These are phyloP conservation scores for Setaria italica DNA, from an alignment of 202 grass and related monocot species.

Conservation along the genomic window DNA sequence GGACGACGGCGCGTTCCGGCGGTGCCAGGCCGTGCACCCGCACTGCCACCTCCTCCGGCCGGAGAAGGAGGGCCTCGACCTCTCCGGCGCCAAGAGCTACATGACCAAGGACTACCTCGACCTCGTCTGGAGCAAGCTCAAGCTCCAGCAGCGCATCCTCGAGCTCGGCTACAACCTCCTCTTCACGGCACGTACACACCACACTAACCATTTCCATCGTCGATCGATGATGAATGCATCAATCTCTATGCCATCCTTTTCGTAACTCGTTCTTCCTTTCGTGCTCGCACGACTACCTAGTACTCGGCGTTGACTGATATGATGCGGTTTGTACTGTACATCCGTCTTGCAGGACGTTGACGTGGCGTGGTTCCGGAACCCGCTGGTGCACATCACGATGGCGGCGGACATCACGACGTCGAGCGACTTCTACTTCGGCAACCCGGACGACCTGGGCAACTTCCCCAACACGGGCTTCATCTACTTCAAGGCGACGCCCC, in stretches of 20 bases:
- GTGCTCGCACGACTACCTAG: neutral
- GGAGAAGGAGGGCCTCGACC: conserved; percentile 57
- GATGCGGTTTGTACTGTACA: too few species aligned
- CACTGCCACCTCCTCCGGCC: conserved; percentile 76
- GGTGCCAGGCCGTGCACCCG: conserved; percentile 72
- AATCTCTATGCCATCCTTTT: too few species aligned
- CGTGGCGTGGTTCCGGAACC: conserved; percentile 88
- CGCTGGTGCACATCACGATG: conserved; percentile 70
- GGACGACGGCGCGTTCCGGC: conserved; percentile 65
- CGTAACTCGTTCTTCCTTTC: neutral
- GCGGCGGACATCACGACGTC: conserved; percentile 81
- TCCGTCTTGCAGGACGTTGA: conserved; percentile 69
- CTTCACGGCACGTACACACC: conserved; percentile 64
- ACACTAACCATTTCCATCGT: neutral
- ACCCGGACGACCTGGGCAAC: conserved; percentile 76
- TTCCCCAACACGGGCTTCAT: conserved; percentile 94
- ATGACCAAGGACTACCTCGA: conserved; percentile 93
- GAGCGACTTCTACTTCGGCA: conserved; percentile 90
- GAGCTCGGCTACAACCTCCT: conserved; percentile 89
- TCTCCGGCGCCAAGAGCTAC: conserved; percentile 84
- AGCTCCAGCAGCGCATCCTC: conserved; percentile 69
- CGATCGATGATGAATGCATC: neutral
- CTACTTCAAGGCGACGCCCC: conserved; percentile 72
- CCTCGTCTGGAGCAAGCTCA: conserved; percentile 82
- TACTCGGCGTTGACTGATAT: neutral